phyloP scores from a whole-genome alignment of 208 protist genomes.

The Crithidia sp. region DNA sequence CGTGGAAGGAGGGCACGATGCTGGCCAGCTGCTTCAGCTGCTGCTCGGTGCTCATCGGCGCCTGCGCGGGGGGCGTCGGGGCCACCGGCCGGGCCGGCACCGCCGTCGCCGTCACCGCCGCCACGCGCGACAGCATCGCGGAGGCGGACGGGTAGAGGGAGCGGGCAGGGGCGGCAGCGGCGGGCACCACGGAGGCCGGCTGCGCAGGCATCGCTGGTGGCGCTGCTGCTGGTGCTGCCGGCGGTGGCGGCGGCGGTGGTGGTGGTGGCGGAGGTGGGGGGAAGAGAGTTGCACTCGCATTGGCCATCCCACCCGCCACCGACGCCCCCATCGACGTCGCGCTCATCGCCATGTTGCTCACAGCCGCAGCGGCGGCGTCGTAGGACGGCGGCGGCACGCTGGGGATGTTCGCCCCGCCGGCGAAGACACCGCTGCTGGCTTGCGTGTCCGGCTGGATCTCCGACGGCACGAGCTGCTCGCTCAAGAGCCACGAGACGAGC shows the following conservation, averaged over 20 bases:
- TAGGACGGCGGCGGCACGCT: slow-evolving; percentile 36
- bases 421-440: neutral
- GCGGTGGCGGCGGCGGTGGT: slow-evolving; percentile 4
- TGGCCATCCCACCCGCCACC: neutral
- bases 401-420: slow-evolving; percentile 10
- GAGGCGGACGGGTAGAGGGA: slow-evolving; percentile 30
- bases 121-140: slow-evolving; percentile 11
- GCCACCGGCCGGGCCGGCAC: slow-evolving; percentile 1
- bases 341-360: neutral
- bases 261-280: slow-evolving; percentile 5
- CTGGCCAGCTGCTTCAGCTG: slow-evolving; percentile 58
- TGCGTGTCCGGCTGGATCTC: slow-evolving; percentile 33
- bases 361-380: slow-evolving; percentile 19
- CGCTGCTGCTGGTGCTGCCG: neutral
- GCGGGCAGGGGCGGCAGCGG: slow-evolving; percentile 1
- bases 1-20: slow-evolving; percentile 73
- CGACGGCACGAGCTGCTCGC: slow-evolving; percentile 52
- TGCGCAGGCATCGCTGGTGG: neutral
- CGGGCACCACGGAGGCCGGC: neutral
- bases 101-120: slow-evolving; percentile 1
- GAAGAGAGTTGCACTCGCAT: neutral
- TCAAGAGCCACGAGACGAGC: slow-evolving; percentile 71
- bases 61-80: neutral
- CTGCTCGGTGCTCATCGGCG: slow-evolving; percentile 24
- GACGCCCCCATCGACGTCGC: neutral